Evolutionary conservation across 2,329 filamentous ascomycete genomes (phyloP).

Genomic region (Aspergillus awamori): DNA sequence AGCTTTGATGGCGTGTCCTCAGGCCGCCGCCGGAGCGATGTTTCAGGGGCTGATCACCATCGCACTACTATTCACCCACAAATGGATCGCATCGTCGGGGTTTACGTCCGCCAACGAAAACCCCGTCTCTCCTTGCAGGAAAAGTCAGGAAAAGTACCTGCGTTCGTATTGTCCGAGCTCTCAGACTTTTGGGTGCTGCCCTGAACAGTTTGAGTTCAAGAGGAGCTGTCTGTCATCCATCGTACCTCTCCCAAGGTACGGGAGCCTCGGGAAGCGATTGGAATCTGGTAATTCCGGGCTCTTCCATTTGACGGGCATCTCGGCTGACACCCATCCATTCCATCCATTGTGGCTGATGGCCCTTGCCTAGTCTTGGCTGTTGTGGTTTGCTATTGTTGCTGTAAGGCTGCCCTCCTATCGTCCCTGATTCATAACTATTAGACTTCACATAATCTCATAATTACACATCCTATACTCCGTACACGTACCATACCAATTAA

Average conservation of each 20-base stretch:
- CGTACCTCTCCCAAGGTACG: neutral
- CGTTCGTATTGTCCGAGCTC: constrained; percentile 5
- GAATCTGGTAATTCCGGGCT: neutral
- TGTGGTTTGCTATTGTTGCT: neutral
- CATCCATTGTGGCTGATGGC: neutral
- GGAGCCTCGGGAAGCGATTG: neutral
- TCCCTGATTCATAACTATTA: too few relatives aligned
- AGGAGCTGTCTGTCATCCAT: neutral
- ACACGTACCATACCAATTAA: neutral
- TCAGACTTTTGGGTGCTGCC: neutral
- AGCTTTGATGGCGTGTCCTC: neutral
- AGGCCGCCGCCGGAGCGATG: neutral
- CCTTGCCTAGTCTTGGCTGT: constrained; percentile 1
- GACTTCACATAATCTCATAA: neutral
- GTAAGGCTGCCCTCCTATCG: too few relatives aligned
- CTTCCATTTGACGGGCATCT: neutral
- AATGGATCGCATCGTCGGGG: constrained; percentile 8
- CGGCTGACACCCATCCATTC: neutral
- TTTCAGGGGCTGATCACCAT: constrained; percentile 17
- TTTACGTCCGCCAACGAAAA: constrained; percentile 13
- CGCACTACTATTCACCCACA: neutral
- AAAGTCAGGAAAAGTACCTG: neutral
- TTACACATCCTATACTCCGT: neutral
- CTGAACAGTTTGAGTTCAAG: constrained; percentile 2
- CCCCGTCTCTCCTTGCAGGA: constrained; percentile 22